phyloP scores from a whole-genome alignment of 495 filamentous ascomycete species.

The Podospora didyma region DNA sequence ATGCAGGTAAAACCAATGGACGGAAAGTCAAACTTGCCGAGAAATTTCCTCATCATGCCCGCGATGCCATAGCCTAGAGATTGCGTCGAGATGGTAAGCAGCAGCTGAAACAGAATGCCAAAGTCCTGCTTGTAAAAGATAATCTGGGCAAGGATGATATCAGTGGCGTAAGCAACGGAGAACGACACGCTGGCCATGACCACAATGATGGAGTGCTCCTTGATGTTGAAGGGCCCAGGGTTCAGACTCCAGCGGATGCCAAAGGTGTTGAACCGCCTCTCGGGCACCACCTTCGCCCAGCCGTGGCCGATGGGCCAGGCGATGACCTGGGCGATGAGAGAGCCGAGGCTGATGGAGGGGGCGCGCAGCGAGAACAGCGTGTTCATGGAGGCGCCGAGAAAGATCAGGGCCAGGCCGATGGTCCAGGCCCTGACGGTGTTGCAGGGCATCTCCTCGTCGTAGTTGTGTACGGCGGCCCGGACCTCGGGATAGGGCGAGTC shows the following conservation, averaged over 20 bases:
- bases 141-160: constrained; percentile 61
- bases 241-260: constrained; percentile 57
- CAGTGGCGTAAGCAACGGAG: constrained; percentile 65
- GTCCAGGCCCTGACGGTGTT: constrained; percentile 74
- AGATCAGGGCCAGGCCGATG: constrained; percentile 62
- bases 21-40: constrained; percentile 28
- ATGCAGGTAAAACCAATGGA: background rate
- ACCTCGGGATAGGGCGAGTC: constrained; percentile 73
- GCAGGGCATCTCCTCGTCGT: constrained; percentile 61
- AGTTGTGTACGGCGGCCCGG: constrained; percentile 56
- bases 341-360: constrained; percentile 61
- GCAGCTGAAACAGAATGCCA: constrained; percentile 62
- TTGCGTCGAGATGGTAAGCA: constrained; percentile 67
- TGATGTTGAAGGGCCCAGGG: constrained; percentile 74
- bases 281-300: constrained; percentile 46
- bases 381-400: constrained; percentile 65
- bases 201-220: constrained; percentile 73
- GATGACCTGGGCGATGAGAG: constrained; percentile 66
- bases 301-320: constrained; percentile 66
- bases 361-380: constrained; percentile 66
- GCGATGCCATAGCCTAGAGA: constrained; percentile 71
- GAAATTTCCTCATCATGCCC: constrained; percentile 54
- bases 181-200: constrained; percentile 63
- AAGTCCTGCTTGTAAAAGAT: constrained; percentile 67
- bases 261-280: constrained; percentile 49